Conservation (phyloP, 2,329 filamentous ascomycete genomes). For the Furcasterigmium furcatum region DNA sequence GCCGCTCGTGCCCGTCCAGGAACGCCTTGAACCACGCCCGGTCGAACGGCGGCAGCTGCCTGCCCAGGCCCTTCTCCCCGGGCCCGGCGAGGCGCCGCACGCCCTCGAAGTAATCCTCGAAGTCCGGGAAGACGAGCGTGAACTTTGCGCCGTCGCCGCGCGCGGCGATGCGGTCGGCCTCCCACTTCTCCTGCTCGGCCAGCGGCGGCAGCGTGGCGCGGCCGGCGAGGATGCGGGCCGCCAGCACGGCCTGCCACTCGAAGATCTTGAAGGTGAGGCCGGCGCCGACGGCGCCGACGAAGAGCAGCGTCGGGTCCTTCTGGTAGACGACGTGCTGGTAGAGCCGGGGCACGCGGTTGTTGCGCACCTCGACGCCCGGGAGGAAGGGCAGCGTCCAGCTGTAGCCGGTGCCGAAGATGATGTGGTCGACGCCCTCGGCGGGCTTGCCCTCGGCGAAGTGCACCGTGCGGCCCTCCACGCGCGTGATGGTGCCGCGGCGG, state of each 20-base stretch:
- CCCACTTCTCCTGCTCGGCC: conserved; percentile 52
- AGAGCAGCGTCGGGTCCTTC: conserved; percentile 51
- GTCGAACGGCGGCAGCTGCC: conserved; percentile 40
- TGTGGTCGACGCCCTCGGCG: conserved; percentile 52
- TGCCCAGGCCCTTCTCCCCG: conserved; percentile 34
- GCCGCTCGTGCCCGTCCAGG: conserved; percentile 48
- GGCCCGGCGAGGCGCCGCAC: conserved; percentile 47
- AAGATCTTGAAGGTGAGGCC: conserved; percentile 67
- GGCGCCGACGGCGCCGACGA: conserved; percentile 54
- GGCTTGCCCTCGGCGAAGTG: conserved; percentile 53
- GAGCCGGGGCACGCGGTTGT: conserved; percentile 52
- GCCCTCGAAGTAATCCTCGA: conserved; percentile 62
- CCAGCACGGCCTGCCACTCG: conserved; percentile 65
- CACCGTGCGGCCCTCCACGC: conserved; percentile 43
- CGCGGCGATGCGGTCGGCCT: conserved; percentile 46
- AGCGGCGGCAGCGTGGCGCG: conserved; percentile 45
- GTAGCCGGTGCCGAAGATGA: conserved; percentile 67
- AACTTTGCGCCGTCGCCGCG: conserved; percentile 57
- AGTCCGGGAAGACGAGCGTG: conserved; percentile 55
- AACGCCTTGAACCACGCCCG: conserved; percentile 46
- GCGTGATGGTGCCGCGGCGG: conserved; percentile 42
- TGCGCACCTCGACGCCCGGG: conserved; percentile 44
- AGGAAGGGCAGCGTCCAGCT: conserved; percentile 62
- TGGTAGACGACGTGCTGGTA: conserved; percentile 57
- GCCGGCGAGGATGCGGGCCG: conserved; percentile 55